Evolutionary conservation across 2,329 filamentous ascomycete species (phyloP).

Genomic region (Cladosporium sp.): DNA sequence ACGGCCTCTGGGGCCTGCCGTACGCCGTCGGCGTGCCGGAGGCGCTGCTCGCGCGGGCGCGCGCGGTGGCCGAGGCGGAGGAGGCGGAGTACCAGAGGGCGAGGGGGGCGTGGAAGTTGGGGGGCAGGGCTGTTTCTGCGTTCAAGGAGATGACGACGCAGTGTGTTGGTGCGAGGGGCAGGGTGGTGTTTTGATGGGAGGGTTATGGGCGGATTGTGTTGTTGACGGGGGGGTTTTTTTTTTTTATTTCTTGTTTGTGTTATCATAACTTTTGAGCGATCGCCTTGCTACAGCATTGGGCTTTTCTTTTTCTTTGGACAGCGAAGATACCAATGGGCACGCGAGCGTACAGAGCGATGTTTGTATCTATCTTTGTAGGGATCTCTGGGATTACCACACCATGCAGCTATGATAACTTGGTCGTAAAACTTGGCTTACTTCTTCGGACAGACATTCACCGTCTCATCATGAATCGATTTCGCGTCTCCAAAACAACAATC

Average conservation of each 20-base stretch:
- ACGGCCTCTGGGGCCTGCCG: not conserved
- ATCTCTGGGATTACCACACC: not conserved
- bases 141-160: not conserved
- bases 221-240: not conserved
- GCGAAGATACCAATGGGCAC: not conserved
- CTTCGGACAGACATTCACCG: too few species aligned
- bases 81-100: conserved; percentile 1
- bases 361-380: too few species aligned
- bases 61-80: conserved; percentile 1
- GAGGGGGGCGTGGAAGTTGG: not conserved
- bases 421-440: too few species aligned
- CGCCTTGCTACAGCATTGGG: not conserved
- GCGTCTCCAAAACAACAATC: too few species aligned
- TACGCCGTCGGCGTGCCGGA: not conserved
- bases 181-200: not conserved
- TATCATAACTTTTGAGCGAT: not conserved
- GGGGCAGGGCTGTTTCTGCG: not conserved
- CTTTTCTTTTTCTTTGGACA: not conserved
- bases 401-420: too few species aligned
- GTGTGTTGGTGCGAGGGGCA: not conserved
- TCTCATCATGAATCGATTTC: too few species aligned
- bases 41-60: not conserved
- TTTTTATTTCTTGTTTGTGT: not conserved
- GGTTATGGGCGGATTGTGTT: too few species aligned
- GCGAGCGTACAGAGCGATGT: too few species aligned